phyloP scores from a whole-genome alignment of 108 stramenopile genomes.

The Skeletonema tropicum region DNA sequence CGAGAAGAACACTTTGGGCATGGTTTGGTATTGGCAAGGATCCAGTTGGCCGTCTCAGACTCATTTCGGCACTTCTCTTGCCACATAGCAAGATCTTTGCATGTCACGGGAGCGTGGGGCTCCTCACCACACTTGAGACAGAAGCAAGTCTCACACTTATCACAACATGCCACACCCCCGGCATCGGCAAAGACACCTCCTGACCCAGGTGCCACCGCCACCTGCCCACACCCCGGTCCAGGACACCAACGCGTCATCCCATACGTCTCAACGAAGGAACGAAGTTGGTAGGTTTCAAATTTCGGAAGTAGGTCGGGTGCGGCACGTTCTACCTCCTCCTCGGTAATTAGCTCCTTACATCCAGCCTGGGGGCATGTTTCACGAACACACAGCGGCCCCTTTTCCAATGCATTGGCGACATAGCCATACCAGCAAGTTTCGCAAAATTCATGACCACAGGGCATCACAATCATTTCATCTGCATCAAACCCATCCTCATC shows the following conservation, averaged over 20 bases:
- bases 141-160: conserved; percentile 77
- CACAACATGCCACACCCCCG: conserved; percentile 66
- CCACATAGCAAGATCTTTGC: conserved; percentile 86
- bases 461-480: conserved; percentile 77
- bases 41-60: conserved; percentile 99
- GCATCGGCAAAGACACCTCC: conserved; percentile 68
- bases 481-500: conserved; percentile 77
- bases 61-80: conserved; percentile 95
- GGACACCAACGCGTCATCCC: conserved; percentile 97
- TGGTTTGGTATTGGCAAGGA: conserved; percentile 96
- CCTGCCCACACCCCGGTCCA: conserved; percentile 90
- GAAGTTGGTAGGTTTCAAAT: conserved; percentile 84
- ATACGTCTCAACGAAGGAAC: conserved; percentile 94
- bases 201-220: conserved; percentile 76
- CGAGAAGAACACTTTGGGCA: conserved; percentile 97
- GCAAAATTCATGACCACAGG: conserved; percentile 97
- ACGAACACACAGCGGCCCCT: conserved; percentile 86
- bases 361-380: conserved; percentile 89
- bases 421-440: conserved; percentile 93
- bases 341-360: conserved; percentile 88
- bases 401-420: conserved; percentile 72
- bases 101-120: conserved; percentile 91
- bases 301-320: conserved; percentile 64
- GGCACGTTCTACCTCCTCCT: conserved; percentile 72
- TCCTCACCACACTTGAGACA: conserved; percentile 94